Conservation (phyloP, 352 stramenopile species). For the Globisporangium paroecandrum region DNA sequence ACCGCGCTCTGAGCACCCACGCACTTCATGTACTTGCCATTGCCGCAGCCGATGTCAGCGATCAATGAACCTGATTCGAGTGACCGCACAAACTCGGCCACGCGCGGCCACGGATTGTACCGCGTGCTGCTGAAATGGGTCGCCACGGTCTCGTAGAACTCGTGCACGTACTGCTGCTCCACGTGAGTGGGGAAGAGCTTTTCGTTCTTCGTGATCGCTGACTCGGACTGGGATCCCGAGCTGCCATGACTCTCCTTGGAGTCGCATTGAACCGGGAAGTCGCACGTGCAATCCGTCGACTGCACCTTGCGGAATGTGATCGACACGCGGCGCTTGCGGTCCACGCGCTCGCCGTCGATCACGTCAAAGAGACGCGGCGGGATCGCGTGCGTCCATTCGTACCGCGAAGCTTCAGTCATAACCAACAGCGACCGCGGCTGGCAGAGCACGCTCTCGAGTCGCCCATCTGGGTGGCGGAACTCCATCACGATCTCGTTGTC, state of each 20-base stretch:
- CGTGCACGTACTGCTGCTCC: conserved; percentile 81
- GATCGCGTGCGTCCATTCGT: conserved; percentile 89
- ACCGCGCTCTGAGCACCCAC: conserved; percentile 48
- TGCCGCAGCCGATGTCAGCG: conserved; percentile 82
- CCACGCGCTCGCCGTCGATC: conserved; percentile 67
- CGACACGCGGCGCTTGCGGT: conserved; percentile 64
- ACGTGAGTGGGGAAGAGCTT: conserved; percentile 53
- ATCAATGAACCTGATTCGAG: conserved; percentile 60
- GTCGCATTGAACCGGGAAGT: conserved; percentile 71
- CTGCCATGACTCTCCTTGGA: conserved; percentile 2
- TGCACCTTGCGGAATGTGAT: conserved; percentile 89
- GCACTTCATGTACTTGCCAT: conserved; percentile 89
- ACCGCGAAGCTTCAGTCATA: conserved; percentile 80
- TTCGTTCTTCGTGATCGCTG: conserved; percentile 7
- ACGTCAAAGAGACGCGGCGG: conserved; percentile 80
- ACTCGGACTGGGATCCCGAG: neutral
- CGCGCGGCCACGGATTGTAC: conserved; percentile 79
- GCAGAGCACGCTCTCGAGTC: conserved; percentile 60
- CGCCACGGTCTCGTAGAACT: conserved; percentile 85
- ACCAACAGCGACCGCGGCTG: conserved; percentile 74
- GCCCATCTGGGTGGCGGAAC: conserved; percentile 63
- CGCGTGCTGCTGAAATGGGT: conserved; percentile 84
- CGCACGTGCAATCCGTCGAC: conserved; percentile 59
- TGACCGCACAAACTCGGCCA: conserved; percentile 61
- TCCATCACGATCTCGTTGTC: conserved; percentile 84